Percentiles rank a stretch among this genome's conserved stretches.
phyloP scores from a whole-genome alignment of 495 filamentous ascomycete genomes.

The Chlorociboria aeruginascens region DNA sequence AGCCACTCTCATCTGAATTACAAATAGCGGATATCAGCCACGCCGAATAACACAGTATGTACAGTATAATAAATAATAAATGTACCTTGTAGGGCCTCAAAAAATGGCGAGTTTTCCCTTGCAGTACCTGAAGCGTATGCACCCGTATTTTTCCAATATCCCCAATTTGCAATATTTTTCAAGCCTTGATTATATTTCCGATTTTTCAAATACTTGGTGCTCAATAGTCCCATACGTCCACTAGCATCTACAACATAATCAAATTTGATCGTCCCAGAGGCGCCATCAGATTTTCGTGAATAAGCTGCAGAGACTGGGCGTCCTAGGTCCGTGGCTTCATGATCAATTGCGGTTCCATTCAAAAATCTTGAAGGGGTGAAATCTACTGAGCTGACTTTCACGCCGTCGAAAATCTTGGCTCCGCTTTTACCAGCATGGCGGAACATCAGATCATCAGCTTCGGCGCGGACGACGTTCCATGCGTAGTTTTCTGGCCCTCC shows the following conservation, averaged over 20 bases:
- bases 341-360: too few species aligned
- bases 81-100: constrained; percentile 28
- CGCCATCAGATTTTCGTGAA: constrained; percentile 30
- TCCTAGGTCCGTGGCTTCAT: constrained; percentile 20
- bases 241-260: constrained; percentile 35
- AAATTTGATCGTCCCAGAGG: constrained; percentile 26
- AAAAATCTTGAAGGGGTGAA: constrained; percentile 22
- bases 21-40: not conserved
- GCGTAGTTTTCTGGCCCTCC: constrained; percentile 30
- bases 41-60: not conserved
- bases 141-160: constrained; percentile 27
- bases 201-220: constrained; percentile 35
- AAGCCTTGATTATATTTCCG: constrained; percentile 27
- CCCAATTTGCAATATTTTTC: constrained; percentile 35
- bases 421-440: constrained; percentile 33
- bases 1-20: constrained; percentile 27
- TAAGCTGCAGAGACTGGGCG: constrained; percentile 35
- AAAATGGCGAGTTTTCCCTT: constrained; percentile 25
- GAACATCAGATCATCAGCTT: constrained; percentile 39
- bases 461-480: constrained; percentile 43
- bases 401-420: constrained; percentile 33
- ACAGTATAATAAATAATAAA: not conserved
- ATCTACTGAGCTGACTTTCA: constrained; percentile 28
- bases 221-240: constrained; percentile 27
- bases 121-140: constrained; percentile 21